phyloP scores from a whole-genome alignment of 345 rosid genomes.

The Moricandia moricandioides region DNA sequence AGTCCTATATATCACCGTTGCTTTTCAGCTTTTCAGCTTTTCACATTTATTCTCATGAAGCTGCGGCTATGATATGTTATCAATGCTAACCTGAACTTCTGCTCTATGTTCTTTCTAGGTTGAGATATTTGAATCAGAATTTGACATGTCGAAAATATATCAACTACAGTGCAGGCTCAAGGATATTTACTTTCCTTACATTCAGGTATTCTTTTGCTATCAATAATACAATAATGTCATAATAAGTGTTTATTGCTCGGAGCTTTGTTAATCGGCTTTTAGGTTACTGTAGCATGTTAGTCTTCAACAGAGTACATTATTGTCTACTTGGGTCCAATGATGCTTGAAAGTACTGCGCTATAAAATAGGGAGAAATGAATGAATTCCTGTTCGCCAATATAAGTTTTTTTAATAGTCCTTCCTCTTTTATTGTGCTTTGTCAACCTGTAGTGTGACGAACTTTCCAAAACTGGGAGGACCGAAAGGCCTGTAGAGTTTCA shows the following conservation, averaged over 20 bases:
- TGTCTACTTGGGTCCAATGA: background rate
- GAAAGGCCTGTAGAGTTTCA: slow-evolving; percentile 54
- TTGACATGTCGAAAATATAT: slow-evolving; percentile 35
- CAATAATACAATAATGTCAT: background rate
- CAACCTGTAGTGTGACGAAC: slow-evolving; percentile 58
- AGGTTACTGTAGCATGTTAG: background rate
- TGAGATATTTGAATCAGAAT: slow-evolving; percentile 51
- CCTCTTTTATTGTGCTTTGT: background rate
- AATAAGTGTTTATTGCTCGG: background rate
- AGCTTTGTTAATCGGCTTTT: background rate
- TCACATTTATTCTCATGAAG: background rate
- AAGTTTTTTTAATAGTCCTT: background rate
- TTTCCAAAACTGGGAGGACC: slow-evolving; percentile 50
- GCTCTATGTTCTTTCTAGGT: slow-evolving; percentile 44
- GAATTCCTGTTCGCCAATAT: background rate
- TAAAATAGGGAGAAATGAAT: background rate
- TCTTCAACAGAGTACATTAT: background rate
- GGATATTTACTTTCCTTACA: slow-evolving; percentile 82
- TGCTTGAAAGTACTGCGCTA: background rate
- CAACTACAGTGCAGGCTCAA: slow-evolving; percentile 67
- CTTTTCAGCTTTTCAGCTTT: background rate
- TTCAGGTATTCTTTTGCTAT: slow-evolving; percentile 50
- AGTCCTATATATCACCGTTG: background rate
- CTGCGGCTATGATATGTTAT: slow-evolving; percentile 2
- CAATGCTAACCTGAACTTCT: slow-evolving; percentile 10